phyloP scores from a whole-genome alignment of 2,329 filamentous ascomycete species.

The Coleophoma cylindrospora region DNA sequence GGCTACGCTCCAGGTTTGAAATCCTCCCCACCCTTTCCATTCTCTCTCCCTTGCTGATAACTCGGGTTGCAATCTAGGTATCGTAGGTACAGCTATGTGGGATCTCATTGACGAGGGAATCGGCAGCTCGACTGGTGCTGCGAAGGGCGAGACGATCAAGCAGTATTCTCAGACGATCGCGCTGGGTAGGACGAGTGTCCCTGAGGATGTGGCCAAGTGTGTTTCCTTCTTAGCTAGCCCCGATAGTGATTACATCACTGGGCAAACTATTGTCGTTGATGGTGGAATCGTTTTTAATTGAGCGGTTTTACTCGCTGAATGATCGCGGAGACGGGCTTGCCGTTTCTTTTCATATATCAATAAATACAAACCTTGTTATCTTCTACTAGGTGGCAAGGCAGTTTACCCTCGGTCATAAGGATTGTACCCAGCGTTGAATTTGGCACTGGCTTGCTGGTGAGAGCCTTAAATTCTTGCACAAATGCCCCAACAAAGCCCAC shows the following conservation, averaged over 20 bases:
- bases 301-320: neutral
- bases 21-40: constrained; percentile 27
- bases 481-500: no score
- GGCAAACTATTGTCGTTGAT: constrained; percentile 59
- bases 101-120: constrained; percentile 59
- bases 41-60: neutral
- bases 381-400: no score
- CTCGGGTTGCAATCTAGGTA: constrained; percentile 25
- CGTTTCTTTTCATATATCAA: no score
- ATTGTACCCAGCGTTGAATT: no score
- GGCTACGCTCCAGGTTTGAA: constrained; percentile 51
- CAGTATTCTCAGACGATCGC: constrained; percentile 51
- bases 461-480: no score
- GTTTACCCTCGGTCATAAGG: no score
- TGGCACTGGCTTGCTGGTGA: no score
- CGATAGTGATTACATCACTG: constrained; percentile 61
- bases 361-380: no score
- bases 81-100: constrained; percentile 66
- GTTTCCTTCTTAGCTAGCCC: constrained; percentile 56
- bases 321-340: no score
- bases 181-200: constrained; percentile 50
- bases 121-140: constrained; percentile 42
- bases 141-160: constrained; percentile 49
- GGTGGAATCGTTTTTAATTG: constrained; percentile 39
- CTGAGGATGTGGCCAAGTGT: constrained; percentile 57